Conservation (phyloP, 441 rosid species). For the Populus hybrid region DNA sequence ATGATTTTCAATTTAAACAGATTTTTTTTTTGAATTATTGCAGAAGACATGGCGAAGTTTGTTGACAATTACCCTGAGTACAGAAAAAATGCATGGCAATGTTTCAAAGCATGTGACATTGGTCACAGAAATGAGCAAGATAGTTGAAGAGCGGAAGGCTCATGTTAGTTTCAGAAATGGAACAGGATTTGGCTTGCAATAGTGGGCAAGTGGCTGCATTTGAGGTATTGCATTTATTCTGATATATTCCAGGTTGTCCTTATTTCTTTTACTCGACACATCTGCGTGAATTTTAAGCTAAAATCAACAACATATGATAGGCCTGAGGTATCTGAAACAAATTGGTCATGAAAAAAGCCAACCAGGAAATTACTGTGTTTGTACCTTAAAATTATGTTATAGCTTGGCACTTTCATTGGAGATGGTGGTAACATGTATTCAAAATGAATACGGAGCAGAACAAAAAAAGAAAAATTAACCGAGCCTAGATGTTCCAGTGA, state of each 20-base stretch:
- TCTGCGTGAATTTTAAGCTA: not conserved
- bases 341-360: not conserved
- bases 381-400: not conserved
- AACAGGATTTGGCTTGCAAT: slow-evolving; percentile 96
- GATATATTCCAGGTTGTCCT: not conserved
- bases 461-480: not conserved
- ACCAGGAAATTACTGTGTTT: not conserved
- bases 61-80: slow-evolving; percentile 94
- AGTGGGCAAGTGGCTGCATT: slow-evolving; percentile 97
- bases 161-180: slow-evolving; percentile 92
- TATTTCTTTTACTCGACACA: not conserved
- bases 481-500: too few relatives aligned
- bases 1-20: slow-evolving; percentile 10
- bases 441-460: not conserved
- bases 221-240: slow-evolving; percentile 53
- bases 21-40: slow-evolving; percentile 32
- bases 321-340: not conserved
- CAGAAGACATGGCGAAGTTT: slow-evolving; percentile 99
- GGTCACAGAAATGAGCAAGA: slow-evolving; percentile 98
- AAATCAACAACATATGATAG: not conserved
- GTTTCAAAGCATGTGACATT: slow-evolving; percentile 94
- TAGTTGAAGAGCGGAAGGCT: slow-evolving; percentile 91
- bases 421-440: not conserved
- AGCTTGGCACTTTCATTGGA: not conserved
- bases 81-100: slow-evolving; percentile 96